phyloP scores from a whole-genome alignment of 2,329 filamentous ascomycete species.

The Purpureocillium takamizusanense region DNA sequence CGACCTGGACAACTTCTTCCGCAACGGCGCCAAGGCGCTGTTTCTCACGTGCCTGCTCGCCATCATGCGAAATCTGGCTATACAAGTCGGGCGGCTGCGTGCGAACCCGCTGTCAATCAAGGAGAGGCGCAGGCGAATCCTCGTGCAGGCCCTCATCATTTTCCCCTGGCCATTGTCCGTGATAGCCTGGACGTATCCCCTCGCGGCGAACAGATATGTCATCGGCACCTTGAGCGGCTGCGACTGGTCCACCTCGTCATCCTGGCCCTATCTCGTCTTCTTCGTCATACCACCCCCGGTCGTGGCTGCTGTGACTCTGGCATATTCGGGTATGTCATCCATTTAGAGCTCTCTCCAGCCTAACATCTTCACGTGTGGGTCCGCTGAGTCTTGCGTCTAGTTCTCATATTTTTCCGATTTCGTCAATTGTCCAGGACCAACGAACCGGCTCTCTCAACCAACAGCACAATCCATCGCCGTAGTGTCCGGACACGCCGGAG shows the following conservation, averaged over 20 bases:
- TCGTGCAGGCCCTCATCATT: constrained; percentile 43
- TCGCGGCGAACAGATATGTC: constrained; percentile 37
- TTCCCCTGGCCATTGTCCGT: constrained; percentile 44
- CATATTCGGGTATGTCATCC: constrained; percentile 36
- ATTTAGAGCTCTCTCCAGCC: background rate
- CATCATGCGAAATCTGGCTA: constrained; percentile 44
- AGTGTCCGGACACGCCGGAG: constrained; percentile 39
- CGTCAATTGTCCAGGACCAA: constrained; percentile 34
- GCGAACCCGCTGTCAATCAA: constrained; percentile 26
- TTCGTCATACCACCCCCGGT: constrained; percentile 36
- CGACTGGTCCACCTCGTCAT: constrained; percentile 28
- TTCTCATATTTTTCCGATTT: constrained; percentile 38
- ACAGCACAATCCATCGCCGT: constrained; percentile 29
- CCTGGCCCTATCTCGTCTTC: constrained; percentile 40
- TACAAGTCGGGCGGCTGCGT: constrained; percentile 36
- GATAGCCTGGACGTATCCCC: constrained; percentile 36
- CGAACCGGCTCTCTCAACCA: constrained; percentile 27
- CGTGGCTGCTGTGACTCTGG: constrained; percentile 32
- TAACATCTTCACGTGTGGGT: background rate
- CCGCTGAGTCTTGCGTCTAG: constrained; percentile 15
- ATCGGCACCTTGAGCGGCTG: constrained; percentile 43
- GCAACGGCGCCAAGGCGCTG: constrained; percentile 35
- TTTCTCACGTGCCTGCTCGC: constrained; percentile 43
- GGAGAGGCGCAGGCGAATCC: constrained; percentile 32
- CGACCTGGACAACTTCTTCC: constrained; percentile 39